Conservation (phyloP, 2,329 filamentous ascomycete species). For the Venturia oleaginea region DNA sequence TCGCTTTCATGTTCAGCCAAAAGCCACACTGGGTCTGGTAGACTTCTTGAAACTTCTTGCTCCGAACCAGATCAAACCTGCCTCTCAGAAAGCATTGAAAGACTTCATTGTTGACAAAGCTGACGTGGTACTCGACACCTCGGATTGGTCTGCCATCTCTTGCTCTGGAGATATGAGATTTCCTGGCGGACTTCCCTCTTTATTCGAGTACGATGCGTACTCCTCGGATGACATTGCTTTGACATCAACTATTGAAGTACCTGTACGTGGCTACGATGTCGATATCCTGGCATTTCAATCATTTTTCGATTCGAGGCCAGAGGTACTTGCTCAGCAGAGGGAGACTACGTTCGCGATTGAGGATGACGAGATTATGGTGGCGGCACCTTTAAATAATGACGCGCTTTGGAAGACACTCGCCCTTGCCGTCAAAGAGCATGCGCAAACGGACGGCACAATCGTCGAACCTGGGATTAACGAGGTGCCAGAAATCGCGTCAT, state of each 20-base stretch:
- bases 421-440: background rate
- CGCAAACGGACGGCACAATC: background rate
- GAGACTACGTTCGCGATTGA: background rate
- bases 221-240: conserved; percentile 1
- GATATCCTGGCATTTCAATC: background rate
- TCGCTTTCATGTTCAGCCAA: background rate
- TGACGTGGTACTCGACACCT: background rate
- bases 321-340: background rate
- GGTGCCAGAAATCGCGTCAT: background rate
- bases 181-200: background rate
- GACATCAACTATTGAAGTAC: background rate
- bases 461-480: background rate
- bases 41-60: conserved; percentile 3
- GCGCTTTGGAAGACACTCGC: background rate
- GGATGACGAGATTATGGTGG: conserved; percentile 1
- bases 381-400: background rate
- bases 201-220: background rate
- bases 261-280: background rate
- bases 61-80: background rate
- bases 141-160: background rate
- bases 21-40: background rate
- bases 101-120: background rate
- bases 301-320: background rate
- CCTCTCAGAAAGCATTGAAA: background rate
- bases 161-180: conserved; percentile 1